These are phyloP conservation scores for Candida tibetensis DNA, from an alignment of 805 yeast species.

Conservation along the genomic window DNA sequence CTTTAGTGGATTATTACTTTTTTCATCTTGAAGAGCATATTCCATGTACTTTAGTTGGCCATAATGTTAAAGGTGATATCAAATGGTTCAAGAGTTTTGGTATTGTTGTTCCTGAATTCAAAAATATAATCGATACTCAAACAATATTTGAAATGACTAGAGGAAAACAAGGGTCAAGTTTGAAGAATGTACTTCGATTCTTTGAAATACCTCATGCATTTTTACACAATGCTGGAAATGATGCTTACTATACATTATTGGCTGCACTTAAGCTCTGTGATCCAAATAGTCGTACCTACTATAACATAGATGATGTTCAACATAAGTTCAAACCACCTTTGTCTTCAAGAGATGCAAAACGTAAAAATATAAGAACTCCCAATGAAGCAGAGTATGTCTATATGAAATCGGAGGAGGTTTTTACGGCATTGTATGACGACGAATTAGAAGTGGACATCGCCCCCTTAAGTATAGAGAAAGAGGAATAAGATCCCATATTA, in stretches of 20 bases:
- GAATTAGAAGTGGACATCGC: neutral
- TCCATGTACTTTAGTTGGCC: constrained; percentile 53
- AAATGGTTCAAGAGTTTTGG: constrained; percentile 48
- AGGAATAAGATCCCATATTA: too few species aligned
- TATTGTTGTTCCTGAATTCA: constrained; percentile 40
- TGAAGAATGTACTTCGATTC: constrained; percentile 46
- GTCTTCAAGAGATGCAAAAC: neutral
- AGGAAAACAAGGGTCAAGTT: constrained; percentile 40
- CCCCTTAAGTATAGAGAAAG: neutral
- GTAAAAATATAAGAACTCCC: neutral
- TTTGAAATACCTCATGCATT: constrained; percentile 54
- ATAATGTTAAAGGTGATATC: constrained; percentile 54
- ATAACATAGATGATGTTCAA: neutral
- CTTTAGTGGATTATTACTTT: constrained; percentile 44
- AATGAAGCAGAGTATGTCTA: constrained; percentile 1
- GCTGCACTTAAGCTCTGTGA: constrained; percentile 53
- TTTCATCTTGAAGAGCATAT: constrained; percentile 9
- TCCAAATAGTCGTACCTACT: constrained; percentile 4
- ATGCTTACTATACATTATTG: constrained; percentile 59
- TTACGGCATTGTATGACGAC: neutral
- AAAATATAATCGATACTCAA: constrained; percentile 46
- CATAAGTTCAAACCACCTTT: neutral
- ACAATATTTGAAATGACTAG: constrained; percentile 39
- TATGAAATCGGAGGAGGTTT: neutral
- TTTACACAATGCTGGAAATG: constrained; percentile 72